Evolutionary conservation across 2,329 filamentous ascomycete species (phyloP).

Genomic region (Apiospora hydei): DNA sequence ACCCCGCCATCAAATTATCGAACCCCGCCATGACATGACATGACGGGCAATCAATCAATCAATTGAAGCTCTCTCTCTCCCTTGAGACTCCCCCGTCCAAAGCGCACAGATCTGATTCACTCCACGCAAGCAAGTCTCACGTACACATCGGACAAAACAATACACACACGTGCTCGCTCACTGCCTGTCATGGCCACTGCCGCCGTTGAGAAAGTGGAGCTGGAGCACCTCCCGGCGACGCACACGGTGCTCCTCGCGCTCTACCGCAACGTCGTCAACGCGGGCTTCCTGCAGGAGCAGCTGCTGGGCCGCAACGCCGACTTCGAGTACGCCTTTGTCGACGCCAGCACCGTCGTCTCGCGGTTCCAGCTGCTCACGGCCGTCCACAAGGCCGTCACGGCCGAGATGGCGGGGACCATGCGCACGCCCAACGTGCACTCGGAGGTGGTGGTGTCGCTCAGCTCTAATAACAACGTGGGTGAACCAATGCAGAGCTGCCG

Average conservation of each 20-base stretch:
- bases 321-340: conserved; percentile 94
- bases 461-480: conserved; percentile 79
- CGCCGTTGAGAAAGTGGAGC: conserved; percentile 68
- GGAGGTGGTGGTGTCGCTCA: conserved; percentile 83
- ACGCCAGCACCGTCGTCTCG: conserved; percentile 81
- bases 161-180: neutral
- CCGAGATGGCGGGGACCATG: conserved; percentile 65
- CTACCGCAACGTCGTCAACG: conserved; percentile 80
- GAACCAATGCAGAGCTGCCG: too few relatives aligned
- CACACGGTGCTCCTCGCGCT: conserved; percentile 76
- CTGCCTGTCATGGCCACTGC: conserved; percentile 39
- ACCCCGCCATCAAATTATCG: conserved; percentile 8
- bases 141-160: neutral
- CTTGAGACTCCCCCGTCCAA: neutral
- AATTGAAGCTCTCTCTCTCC: neutral
- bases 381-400: conserved; percentile 77
- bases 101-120: conserved; percentile 12
- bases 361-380: conserved; percentile 77
- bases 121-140: neutral
- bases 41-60: too few relatives aligned
- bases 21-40: conserved; percentile 4
- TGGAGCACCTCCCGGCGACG: conserved; percentile 77
- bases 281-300: conserved; percentile 79
- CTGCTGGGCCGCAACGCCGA: conserved; percentile 83
- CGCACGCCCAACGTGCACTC: conserved; percentile 89